These are phyloP conservation scores for Penicillium sumatraense DNA, from an alignment of 2,329 filamentous ascomycete genomes.

Conservation along the genomic window DNA sequence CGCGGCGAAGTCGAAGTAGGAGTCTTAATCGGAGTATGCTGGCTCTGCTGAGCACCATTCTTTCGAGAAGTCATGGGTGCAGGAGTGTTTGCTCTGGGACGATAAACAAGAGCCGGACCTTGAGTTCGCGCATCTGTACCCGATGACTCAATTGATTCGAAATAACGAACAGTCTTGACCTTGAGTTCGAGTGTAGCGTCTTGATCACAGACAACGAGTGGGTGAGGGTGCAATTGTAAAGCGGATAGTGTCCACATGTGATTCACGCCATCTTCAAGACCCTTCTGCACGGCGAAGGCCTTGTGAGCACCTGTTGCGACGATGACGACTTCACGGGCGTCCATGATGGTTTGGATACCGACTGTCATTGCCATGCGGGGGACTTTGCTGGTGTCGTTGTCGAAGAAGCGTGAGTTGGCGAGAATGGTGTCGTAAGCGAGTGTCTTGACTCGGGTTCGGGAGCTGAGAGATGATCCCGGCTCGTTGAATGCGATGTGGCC, in stretches of 20 bases:
- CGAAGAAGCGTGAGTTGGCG: constrained; percentile 84
- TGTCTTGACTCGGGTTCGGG: constrained; percentile 82
- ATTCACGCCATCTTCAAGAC: constrained; percentile 80
- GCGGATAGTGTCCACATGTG: constrained; percentile 90
- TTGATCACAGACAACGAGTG: constrained; percentile 82
- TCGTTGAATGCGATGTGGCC: constrained; percentile 93
- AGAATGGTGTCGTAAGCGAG: constrained; percentile 85
- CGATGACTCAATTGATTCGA: constrained; percentile 72
- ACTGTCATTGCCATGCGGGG: constrained; percentile 84
- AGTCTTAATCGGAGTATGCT: too few species aligned
- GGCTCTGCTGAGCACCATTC: too few species aligned
- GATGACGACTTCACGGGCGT: constrained; percentile 79
- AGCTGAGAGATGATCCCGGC: constrained; percentile 77
- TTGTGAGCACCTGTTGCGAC: constrained; percentile 84
- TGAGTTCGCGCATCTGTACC: constrained; percentile 54
- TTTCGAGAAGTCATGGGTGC: constrained; percentile 32
- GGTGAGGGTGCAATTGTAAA: constrained; percentile 78
- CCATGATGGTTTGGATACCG: constrained; percentile 80
- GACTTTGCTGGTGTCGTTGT: constrained; percentile 72
- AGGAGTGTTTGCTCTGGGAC: constrained; percentile 41
- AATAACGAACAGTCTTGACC: constrained; percentile 76
- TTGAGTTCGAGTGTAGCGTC: constrained; percentile 75
- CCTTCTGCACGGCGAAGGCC: constrained; percentile 76
- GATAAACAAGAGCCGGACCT: constrained; percentile 48
- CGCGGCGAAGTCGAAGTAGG: constrained; percentile 9